These are phyloP conservation scores for Kurtzmaniella quercitrusa DNA, from an alignment of 1,139 yeast species.

Conservation along the genomic window DNA sequence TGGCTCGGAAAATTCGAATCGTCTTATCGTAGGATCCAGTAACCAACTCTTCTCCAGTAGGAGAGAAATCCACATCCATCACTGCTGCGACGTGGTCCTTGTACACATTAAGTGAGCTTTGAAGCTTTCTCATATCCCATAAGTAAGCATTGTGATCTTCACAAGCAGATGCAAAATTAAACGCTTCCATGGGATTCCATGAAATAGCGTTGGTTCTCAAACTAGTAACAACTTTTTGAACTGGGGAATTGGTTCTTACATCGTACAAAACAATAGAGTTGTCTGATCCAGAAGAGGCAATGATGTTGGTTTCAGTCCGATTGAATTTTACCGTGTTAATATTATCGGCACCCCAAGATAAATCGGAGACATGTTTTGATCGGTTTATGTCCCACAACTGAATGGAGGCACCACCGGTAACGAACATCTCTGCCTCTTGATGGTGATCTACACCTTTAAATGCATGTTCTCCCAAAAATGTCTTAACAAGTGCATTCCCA, in stretches of 20 bases:
- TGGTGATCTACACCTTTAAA: conserved; percentile 88
- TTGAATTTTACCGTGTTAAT: conserved; percentile 80
- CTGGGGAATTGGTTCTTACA: conserved; percentile 85
- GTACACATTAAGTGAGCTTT: conserved; percentile 72
- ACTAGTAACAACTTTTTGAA: conserved; percentile 81
- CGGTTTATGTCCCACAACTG: conserved; percentile 88
- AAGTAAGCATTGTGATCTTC: conserved; percentile 95
- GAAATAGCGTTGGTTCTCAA: conserved; percentile 82
- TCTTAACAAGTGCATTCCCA: conserved; percentile 56
- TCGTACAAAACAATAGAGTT: conserved; percentile 89
- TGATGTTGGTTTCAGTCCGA: conserved; percentile 80
- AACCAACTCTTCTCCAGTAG: conserved; percentile 94
- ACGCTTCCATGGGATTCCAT: conserved; percentile 99
- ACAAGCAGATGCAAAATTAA: conserved; percentile 83
- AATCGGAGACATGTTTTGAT: conserved; percentile 67
- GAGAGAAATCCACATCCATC: conserved; percentile 90
- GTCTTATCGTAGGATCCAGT: conserved; percentile 96
- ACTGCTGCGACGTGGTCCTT: conserved; percentile 97
- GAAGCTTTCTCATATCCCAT: conserved; percentile 94
- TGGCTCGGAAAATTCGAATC: conserved; percentile 68
- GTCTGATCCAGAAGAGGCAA: conserved; percentile 92
- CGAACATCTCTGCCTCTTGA: conserved; percentile 66
- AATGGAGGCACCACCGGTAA: conserved; percentile 87
- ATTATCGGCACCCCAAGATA: conserved; percentile 97
- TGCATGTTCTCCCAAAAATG: conserved; percentile 80